These are phyloP conservation scores for Ananas comosus DNA, from an alignment of 176 grass and related monocot genomes.

Conservation along the genomic window DNA sequence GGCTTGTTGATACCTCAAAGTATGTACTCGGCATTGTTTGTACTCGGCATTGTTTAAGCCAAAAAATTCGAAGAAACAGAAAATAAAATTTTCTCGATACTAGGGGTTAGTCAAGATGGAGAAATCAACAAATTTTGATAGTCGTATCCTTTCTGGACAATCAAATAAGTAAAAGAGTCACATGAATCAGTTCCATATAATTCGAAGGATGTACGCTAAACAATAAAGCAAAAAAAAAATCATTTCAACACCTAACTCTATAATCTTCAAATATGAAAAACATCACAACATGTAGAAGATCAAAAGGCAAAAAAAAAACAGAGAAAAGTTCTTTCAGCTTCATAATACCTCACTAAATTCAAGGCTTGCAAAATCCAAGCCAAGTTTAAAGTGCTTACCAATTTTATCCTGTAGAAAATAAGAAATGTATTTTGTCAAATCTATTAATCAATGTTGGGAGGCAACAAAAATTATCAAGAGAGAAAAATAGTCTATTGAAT, in stretches of 20 bases:
- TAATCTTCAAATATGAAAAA: background rate
- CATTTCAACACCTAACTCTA: background rate
- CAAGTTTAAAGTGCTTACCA: slow-evolving; percentile 63
- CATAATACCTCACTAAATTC: slow-evolving; percentile 30
- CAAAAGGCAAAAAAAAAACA: background rate
- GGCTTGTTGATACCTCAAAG: background rate
- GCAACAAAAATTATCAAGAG: background rate
- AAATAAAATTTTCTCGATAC: background rate
- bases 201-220: no score
- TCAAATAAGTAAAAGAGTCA: no score
- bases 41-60: background rate
- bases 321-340: background rate
- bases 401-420: slow-evolving; percentile 80
- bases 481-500: background rate
- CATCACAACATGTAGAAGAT: background rate
- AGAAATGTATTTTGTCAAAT: slow-evolving; percentile 30
- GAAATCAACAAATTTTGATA: background rate
- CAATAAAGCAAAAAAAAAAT: background rate
- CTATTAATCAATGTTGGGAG: slow-evolving; percentile 1
- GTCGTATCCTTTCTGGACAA: background rate
- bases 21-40: background rate
- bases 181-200: no score
- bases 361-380: slow-evolving; percentile 9
- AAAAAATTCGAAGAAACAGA: background rate
- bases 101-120: background rate